Evolutionary conservation across 768 basidiomycete species (phyloP).

Genomic region (Phlebiopsis gigantea): DNA sequence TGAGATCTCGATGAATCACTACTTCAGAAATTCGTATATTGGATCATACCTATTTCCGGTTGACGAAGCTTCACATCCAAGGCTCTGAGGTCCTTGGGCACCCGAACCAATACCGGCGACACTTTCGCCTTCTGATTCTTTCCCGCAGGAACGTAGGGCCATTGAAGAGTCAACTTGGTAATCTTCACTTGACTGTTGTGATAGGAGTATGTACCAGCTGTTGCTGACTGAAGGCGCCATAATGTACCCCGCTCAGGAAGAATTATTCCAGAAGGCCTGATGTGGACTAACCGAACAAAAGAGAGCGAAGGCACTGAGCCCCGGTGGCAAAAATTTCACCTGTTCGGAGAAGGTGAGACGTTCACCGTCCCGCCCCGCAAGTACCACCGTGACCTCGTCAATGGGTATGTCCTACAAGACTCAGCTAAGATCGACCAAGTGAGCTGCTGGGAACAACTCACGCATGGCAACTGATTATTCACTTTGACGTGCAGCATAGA

Average conservation of each 20-base stretch:
- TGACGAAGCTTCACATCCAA: conserved; percentile 61
- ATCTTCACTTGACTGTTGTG: conserved; percentile 65
- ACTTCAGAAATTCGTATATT: conserved; percentile 8
- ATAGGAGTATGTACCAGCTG: conserved; percentile 61
- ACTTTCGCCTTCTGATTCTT: conserved; percentile 25
- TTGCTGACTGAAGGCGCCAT: conserved; percentile 47
- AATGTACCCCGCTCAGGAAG: no score
- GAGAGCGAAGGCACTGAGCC: conserved; percentile 50
- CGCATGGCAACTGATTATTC: conserved; percentile 69
- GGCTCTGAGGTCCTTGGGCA: conserved; percentile 59
- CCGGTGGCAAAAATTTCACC: conserved; percentile 44
- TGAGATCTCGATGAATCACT: conserved; percentile 22
- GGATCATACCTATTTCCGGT: conserved; percentile 33
- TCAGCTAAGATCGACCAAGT: conserved; percentile 8
- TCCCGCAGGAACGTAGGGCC: conserved; percentile 37
- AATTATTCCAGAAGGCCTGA: no score
- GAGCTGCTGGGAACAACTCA: conserved; percentile 35
- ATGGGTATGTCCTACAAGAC: conserved; percentile 48
- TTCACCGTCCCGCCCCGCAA: conserved; percentile 60
- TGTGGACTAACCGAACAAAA: conserved; percentile 62
- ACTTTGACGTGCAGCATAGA: conserved; percentile 55
- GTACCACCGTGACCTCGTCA: conserved; percentile 56
- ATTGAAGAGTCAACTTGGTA: conserved; percentile 62
- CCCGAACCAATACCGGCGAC: conserved; percentile 42
- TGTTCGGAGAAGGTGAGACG: conserved; percentile 50